Evolutionary conservation across 2,329 filamentous ascomycete species (phyloP).

Genomic region (Lachnellula hyalina): DNA sequence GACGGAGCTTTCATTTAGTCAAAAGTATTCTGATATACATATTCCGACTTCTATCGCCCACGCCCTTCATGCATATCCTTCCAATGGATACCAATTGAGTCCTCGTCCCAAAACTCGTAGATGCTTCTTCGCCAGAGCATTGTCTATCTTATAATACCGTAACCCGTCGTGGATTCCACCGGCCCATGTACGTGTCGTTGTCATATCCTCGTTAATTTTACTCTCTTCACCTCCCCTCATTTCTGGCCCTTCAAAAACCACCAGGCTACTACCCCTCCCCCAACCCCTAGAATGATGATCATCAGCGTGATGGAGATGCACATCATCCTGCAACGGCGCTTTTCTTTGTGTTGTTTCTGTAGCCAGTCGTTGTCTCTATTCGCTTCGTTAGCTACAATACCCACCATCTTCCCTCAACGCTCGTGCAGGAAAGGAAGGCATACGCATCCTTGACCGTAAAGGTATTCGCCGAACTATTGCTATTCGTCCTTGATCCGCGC

Average conservation of each 20-base stretch:
- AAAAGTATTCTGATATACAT: too few species aligned
- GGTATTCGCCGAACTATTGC: conserved; percentile 14
- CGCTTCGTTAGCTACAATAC: background rate
- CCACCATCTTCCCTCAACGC: background rate
- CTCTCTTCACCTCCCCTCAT: background rate
- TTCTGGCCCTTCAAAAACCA: conserved; percentile 19
- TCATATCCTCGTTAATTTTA: background rate
- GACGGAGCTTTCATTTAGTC: too few species aligned
- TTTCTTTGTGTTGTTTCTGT: conserved; percentile 28
- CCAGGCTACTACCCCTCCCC: conserved; percentile 23
- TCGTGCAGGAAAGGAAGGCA: background rate
- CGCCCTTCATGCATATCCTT: background rate
- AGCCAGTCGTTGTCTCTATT: conserved; percentile 30
- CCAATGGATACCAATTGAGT: background rate
- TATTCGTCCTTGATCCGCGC: conserved; percentile 5
- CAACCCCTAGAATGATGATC: conserved; percentile 21
- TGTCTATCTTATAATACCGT: background rate
- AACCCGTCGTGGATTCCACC: background rate
- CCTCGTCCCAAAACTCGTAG: background rate
- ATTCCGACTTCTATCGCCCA: too few species aligned
- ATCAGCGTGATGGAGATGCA: conserved; percentile 21
- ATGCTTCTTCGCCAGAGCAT: background rate
- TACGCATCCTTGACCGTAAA: conserved; percentile 14
- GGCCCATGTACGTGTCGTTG: background rate
- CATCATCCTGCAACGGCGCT: conserved; percentile 23